Evolutionary conservation across 768 basidiomycete genomes (phyloP).

Genomic region (Trametes meyenii): DNA sequence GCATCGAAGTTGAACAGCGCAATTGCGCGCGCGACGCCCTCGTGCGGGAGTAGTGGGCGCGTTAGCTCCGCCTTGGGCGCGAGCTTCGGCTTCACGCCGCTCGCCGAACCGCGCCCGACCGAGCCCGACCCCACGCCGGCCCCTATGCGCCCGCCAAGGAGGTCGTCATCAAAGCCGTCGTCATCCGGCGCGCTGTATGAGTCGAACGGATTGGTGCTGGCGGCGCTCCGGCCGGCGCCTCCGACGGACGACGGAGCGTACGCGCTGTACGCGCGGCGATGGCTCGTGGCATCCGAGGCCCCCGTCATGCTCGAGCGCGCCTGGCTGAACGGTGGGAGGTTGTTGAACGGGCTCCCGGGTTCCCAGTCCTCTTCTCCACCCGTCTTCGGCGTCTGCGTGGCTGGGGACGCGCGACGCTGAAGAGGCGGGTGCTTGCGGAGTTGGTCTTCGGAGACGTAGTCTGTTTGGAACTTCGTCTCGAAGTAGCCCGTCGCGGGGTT

Average conservation of each 20-base stretch:
- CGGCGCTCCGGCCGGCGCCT: neutral
- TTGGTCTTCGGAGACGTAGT: conserved; percentile 40
- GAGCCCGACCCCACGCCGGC: conserved; percentile 10
- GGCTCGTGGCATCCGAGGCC: conserved; percentile 34
- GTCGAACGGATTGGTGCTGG: conserved; percentile 26
- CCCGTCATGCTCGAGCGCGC: conserved; percentile 33
- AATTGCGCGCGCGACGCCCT: conserved; percentile 72
- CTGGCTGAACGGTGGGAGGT: conserved; percentile 38
- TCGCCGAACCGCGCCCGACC: conserved; percentile 6
- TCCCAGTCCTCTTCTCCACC: conserved; percentile 34
- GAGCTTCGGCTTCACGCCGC: conserved; percentile 35
- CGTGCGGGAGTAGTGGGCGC: conserved; percentile 50
- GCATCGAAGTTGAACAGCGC: conserved; percentile 76
- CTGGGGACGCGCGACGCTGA: conserved; percentile 8
- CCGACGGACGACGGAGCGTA: conserved; percentile 27
- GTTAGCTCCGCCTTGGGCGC: conserved; percentile 53
- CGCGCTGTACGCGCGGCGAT: conserved; percentile 40
- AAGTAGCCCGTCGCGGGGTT: conserved; percentile 36
- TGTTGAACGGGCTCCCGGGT: conserved; percentile 40
- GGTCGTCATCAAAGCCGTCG: conserved; percentile 19
- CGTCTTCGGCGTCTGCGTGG: neutral
- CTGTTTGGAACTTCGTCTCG: conserved; percentile 49
- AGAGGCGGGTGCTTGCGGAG: conserved; percentile 26
- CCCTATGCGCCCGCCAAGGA: conserved; percentile 8
- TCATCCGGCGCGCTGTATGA: conserved; percentile 2